Conservation (phyloP, 108 stramenopile genomes). For the Skeletonema tropicum region DNA sequence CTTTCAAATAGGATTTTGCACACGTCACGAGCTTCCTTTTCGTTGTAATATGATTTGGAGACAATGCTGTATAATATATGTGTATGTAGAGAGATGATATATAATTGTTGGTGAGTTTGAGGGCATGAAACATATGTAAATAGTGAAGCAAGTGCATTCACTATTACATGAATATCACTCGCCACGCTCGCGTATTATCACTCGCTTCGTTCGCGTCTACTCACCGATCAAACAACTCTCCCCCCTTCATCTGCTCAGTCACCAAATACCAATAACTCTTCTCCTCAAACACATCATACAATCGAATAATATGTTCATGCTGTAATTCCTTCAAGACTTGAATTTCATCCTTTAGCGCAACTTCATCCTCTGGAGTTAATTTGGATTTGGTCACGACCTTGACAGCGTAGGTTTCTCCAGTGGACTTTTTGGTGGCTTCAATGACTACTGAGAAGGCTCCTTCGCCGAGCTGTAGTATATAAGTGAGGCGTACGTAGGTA, state of each 20-base stretch:
- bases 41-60: conserved; percentile 63
- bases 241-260: conserved; percentile 65
- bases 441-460: conserved; percentile 54
- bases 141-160: too few relatives aligned
- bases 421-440: conserved; percentile 48
- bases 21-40: conserved; percentile 56
- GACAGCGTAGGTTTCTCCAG: conserved; percentile 71
- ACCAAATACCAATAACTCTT: conserved; percentile 64
- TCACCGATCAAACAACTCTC: conserved; percentile 68
- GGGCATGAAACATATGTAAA: too few relatives aligned
- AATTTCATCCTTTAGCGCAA: conserved; percentile 76
- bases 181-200: too few relatives aligned
- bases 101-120: too few relatives aligned
- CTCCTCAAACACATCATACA: conserved; percentile 79
- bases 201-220: neutral
- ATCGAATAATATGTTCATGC: conserved; percentile 51
- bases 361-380: conserved; percentile 81
- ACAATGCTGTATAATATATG: conserved; percentile 50
- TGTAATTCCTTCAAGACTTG: conserved; percentile 38
- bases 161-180: too few relatives aligned
- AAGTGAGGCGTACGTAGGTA: too few relatives aligned
- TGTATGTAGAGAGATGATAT: too few relatives aligned
- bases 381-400: conserved; percentile 87
- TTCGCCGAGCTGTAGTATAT: conserved; percentile 40
- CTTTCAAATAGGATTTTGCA: conserved; percentile 60